Conservation (phyloP, 345 rosid genomes). For the Salix viminalis region DNA sequence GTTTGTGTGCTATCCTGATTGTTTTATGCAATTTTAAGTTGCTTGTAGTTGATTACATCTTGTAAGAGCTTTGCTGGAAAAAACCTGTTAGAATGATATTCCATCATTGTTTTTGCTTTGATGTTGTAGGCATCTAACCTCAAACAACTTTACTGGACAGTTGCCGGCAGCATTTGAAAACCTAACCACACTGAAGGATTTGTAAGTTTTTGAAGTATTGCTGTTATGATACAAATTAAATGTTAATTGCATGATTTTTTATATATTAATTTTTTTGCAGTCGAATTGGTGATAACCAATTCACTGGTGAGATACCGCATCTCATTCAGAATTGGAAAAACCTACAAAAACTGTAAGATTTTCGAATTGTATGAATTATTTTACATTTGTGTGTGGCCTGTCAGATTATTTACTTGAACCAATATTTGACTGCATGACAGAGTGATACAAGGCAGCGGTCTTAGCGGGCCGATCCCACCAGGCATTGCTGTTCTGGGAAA, state of each 20-base stretch:
- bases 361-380: too few relatives aligned
- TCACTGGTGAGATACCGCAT: constrained; percentile 47
- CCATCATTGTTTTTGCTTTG: not conserved
- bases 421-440: not conserved
- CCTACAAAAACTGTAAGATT: constrained; percentile 45
- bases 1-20: not conserved
- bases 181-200: not conserved
- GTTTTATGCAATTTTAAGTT: too few relatives aligned
- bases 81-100: not conserved
- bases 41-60: too few relatives aligned
- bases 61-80: not conserved
- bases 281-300: constrained; percentile 45
- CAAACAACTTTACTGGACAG: constrained; percentile 48
- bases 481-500: not conserved
- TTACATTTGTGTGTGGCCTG: not conserved
- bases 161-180: not conserved
- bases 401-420: not conserved
- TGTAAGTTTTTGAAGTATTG: constrained; percentile 8
- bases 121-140: constrained; percentile 33
- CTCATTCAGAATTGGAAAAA: constrained; percentile 51
- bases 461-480: not conserved
- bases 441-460: constrained; percentile 2
- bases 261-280: constrained; percentile 17
- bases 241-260: not conserved
- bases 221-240: not conserved